Conservation (phyloP, 1,284 basidiomycete genomes). For the Cutaneotrichosporon cutaneum region DNA sequence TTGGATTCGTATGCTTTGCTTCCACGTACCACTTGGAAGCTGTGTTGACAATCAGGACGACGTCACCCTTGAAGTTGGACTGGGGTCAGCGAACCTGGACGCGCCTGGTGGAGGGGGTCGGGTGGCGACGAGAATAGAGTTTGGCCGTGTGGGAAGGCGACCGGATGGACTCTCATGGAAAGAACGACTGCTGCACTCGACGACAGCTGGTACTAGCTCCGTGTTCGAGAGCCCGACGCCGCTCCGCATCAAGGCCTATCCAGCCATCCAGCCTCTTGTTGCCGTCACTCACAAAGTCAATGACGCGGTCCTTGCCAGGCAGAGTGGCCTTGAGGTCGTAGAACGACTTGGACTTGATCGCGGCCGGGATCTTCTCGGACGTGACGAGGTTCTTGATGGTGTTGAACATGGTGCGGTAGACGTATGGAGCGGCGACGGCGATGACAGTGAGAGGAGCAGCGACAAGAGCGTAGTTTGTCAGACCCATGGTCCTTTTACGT, state of each 20-base stretch:
- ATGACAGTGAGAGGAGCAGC: neutral
- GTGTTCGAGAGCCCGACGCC: too few relatives aligned
- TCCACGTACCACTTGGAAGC: slow-evolving; percentile 55
- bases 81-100: slow-evolving; percentile 6
- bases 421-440: neutral
- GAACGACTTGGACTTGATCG: slow-evolving; percentile 42
- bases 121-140: too few relatives aligned
- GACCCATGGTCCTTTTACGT: neutral
- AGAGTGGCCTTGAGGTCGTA: slow-evolving; percentile 53
- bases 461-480: neutral
- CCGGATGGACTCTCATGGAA: too few relatives aligned
- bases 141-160: too few relatives aligned
- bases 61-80: slow-evolving; percentile 55
- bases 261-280: neutral
- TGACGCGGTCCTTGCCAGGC: slow-evolving; percentile 44
- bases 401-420: slow-evolving; percentile 16
- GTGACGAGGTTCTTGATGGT: slow-evolving; percentile 18
- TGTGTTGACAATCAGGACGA: slow-evolving; percentile 59
- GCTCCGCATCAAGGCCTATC: too few relatives aligned
- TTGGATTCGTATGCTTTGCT: neutral
- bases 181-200: too few relatives aligned
- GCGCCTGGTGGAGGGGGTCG: neutral
- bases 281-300: slow-evolving; percentile 43
- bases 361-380: slow-evolving; percentile 39
- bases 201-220: too few relatives aligned